Conservation (phyloP, 345 rosid genomes). For the Raphanus raphanistrum region DNA sequence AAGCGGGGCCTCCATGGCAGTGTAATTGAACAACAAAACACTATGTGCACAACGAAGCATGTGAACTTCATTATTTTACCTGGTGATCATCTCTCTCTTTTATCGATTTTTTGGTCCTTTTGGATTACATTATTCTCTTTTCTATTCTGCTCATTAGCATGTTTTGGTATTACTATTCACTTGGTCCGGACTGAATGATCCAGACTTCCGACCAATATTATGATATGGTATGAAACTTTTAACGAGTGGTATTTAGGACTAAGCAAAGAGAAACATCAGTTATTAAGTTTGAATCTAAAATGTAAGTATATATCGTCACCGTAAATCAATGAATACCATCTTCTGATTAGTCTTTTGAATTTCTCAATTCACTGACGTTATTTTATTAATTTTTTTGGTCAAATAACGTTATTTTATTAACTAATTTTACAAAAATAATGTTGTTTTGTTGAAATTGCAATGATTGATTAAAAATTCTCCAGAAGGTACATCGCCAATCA, state of each 20-base stretch:
- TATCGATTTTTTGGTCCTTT: not conserved
- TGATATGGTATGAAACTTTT: too few relatives aligned
- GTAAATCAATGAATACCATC: not conserved
- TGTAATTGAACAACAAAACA: not conserved
- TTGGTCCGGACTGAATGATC: too few relatives aligned
- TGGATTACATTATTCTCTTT: not conserved
- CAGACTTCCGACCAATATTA: too few relatives aligned
- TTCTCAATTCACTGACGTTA: not conserved
- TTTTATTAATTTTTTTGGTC: not conserved
- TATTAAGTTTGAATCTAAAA: not conserved
- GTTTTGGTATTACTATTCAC: not conserved
- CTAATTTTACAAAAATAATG: not conserved
- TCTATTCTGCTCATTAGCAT: not conserved
- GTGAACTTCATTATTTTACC: not conserved
- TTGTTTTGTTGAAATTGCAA: conserved; percentile 6
- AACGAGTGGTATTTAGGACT: not conserved
- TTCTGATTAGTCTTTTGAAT: not conserved
- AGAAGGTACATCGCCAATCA: conserved; percentile 29
- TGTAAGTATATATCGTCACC: not conserved
- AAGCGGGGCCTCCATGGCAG: not conserved
- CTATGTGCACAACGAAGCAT: not conserved
- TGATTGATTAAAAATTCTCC: conserved; percentile 21
- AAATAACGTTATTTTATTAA: not conserved
- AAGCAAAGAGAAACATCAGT: not conserved
- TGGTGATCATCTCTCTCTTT: not conserved